These are phyloP conservation scores for Haplosporangium sp. DNA, from an alignment of 371 early-diverging fungal species.

Conservation along the genomic window DNA sequence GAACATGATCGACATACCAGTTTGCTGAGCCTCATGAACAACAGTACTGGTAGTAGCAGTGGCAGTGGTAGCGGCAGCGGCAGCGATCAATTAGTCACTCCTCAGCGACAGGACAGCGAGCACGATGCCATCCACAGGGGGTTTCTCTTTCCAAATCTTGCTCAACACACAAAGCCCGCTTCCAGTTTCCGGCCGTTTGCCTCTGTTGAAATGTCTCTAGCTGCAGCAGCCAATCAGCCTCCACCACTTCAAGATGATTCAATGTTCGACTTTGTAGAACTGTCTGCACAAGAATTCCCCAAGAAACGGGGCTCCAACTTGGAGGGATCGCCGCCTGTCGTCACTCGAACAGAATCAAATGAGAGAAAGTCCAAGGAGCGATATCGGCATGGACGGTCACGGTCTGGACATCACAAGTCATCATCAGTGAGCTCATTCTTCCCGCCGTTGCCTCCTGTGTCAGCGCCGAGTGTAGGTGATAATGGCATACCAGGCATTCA, in stretches of 20 bases:
- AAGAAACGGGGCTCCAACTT: not conserved
- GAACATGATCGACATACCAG: constrained; percentile 36
- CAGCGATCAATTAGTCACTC: not conserved
- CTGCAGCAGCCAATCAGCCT: constrained; percentile 37
- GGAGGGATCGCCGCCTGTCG: not conserved
- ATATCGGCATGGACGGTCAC: constrained; percentile 22
- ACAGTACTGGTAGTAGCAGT: not conserved
- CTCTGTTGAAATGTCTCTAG: constrained; percentile 41
- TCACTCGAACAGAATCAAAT: not conserved
- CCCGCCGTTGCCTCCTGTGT: constrained; percentile 14
- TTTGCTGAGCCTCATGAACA: constrained; percentile 39
- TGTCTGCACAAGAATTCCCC: constrained; percentile 12
- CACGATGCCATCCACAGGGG: constrained; percentile 18
- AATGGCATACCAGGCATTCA: constrained; percentile 10
- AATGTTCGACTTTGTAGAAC: constrained; percentile 19
- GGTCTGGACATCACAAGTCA: constrained; percentile 42
- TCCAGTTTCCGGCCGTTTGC: constrained; percentile 20
- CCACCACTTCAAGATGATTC: constrained; percentile 20
- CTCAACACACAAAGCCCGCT: not conserved
- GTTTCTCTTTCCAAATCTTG: constrained; percentile 14
- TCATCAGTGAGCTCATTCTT: constrained; percentile 40
- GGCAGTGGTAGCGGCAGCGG: not conserved
- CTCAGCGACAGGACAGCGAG: constrained; percentile 4
- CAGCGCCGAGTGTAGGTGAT: not conserved
- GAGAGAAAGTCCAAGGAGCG: constrained; percentile 21